Percentiles rank a stretch among this genome's conserved stretches.
Conservation (phyloP, 306 rosid genomes). For the Lathyrus oleraceus region DNA sequence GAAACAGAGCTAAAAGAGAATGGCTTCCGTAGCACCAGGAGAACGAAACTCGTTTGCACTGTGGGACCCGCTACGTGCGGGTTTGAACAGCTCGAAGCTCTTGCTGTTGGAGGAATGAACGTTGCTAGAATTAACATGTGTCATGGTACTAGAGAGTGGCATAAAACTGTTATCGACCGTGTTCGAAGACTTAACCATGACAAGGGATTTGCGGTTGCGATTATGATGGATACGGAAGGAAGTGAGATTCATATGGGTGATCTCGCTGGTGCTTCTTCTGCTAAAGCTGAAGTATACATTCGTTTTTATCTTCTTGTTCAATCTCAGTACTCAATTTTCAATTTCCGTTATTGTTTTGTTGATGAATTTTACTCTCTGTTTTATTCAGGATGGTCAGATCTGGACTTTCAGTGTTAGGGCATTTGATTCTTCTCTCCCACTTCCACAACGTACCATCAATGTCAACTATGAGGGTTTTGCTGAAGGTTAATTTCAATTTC, state of each 20-base stretch:
- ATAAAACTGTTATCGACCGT: slow-evolving; percentile 64
- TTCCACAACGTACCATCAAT: slow-evolving; percentile 79
- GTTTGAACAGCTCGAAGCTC: slow-evolving; percentile 83
- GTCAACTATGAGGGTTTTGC: slow-evolving; percentile 94
- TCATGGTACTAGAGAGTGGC: slow-evolving; percentile 95
- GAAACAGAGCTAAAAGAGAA: slow-evolving; percentile 82
- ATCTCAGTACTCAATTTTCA: neutral
- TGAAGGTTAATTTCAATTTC: slow-evolving; percentile 57
- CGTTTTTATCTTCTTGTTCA: neutral
- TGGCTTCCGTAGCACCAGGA: slow-evolving; percentile 84
- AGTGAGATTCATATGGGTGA: slow-evolving; percentile 99
- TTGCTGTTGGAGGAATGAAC: slow-evolving; percentile 97
- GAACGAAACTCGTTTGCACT: slow-evolving; percentile 85
- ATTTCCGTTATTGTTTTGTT: neutral
- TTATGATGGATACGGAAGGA: slow-evolving; percentile 99
- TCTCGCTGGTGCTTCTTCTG: slow-evolving; percentile 88
- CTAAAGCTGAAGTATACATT: slow-evolving; percentile 71
- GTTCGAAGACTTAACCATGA: slow-evolving; percentile 80
- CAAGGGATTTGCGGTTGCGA: slow-evolving; percentile 92
- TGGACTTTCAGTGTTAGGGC: slow-evolving; percentile 98
- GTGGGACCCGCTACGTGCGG: slow-evolving; percentile 89
- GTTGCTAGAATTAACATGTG: slow-evolving; percentile 94
- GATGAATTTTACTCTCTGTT: neutral
- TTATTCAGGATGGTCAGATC: slow-evolving; percentile 66
- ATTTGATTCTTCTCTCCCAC: slow-evolving; percentile 77